Evolutionary conservation across 495 filamentous ascomycete species (phyloP).

Genomic region (Staphylotrichum tortipilum): DNA sequence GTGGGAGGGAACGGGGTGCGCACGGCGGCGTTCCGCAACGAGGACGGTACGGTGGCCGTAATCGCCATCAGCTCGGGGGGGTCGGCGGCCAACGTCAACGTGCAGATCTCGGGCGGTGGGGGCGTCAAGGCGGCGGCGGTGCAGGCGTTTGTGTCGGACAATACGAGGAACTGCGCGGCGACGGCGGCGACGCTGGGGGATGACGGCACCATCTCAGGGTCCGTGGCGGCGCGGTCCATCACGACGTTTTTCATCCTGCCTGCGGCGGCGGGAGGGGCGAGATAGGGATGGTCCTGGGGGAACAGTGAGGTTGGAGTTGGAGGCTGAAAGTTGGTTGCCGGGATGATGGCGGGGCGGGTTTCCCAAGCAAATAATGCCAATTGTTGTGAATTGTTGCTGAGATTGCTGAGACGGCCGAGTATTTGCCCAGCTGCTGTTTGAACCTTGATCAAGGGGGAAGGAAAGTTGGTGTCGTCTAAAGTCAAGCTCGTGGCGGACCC

Average conservation of each 20-base stretch:
- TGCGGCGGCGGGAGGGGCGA: constrained; percentile 16
- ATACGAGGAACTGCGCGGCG: constrained; percentile 26
- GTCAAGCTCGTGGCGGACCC: too few species aligned
- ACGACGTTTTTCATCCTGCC: constrained; percentile 28
- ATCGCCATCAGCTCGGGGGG: constrained; percentile 40
- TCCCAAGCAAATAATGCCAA: too few species aligned
- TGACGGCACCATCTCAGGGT: constrained; percentile 27
- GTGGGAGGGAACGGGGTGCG: constrained; percentile 27
- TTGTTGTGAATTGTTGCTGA: too few species aligned
- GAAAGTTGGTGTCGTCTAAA: too few species aligned
- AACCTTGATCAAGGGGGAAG: too few species aligned
- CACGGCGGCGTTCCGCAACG: constrained; percentile 43
- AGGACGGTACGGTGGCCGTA: constrained; percentile 39
- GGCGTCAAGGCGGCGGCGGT: constrained; percentile 11
- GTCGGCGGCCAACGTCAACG: constrained; percentile 18
- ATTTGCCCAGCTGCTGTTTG: too few species aligned
- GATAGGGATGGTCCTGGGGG: too few species aligned
- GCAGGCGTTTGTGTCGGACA: constrained; percentile 33
- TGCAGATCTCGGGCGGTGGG: constrained; percentile 13
- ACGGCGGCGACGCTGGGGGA: constrained; percentile 20
- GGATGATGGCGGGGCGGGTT: too few species aligned
- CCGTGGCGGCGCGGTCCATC: constrained; percentile 29
- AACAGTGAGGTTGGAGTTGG: too few species aligned
- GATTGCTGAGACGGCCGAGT: too few species aligned
- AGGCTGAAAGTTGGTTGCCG: too few species aligned